phyloP scores from a whole-genome alignment of 1,284 basidiomycete species.

The Flammula alnicola region DNA sequence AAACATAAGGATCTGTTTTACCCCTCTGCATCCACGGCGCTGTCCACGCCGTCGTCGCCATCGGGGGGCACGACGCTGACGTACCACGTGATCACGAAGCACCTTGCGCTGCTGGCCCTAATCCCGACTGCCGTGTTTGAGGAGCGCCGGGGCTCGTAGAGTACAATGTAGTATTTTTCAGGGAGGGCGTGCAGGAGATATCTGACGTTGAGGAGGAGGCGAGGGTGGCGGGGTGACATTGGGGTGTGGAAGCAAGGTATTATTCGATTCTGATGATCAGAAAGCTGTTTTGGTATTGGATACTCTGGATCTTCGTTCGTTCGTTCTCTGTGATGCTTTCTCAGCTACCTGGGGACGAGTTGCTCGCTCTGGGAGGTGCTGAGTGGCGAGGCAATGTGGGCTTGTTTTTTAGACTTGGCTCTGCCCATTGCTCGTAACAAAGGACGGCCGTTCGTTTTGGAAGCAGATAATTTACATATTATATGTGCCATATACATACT shows the following conservation, averaged over 20 bases:
- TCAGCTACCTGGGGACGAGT: too few relatives aligned
- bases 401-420: too few relatives aligned
- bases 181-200: conserved; percentile 80
- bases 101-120: conserved; percentile 81
- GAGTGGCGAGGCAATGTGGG: too few relatives aligned
- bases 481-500: too few relatives aligned
- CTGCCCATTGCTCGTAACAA: too few relatives aligned
- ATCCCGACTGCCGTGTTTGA: conserved; percentile 83
- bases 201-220: conserved; percentile 71
- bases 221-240: conserved; percentile 39
- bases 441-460: too few relatives aligned
- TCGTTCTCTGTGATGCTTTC: too few relatives aligned
- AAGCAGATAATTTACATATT: too few relatives aligned
- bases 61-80: conserved; percentile 77
- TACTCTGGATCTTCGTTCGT: too few relatives aligned
- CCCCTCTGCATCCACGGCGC: conserved; percentile 55
- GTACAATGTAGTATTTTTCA: conserved; percentile 91
- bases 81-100: conserved; percentile 85
- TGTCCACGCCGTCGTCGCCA: conserved; percentile 36
- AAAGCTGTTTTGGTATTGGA: too few relatives aligned
- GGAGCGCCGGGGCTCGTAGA: conserved; percentile 80
- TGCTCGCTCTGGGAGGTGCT: too few relatives aligned
- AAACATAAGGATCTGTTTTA: conserved; percentile 44
- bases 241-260: background rate
- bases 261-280: too few relatives aligned